These are phyloP conservation scores for Pseudomonodictys pantanalensis DNA, from an alignment of 495 filamentous ascomycete species.

Conservation along the genomic window DNA sequence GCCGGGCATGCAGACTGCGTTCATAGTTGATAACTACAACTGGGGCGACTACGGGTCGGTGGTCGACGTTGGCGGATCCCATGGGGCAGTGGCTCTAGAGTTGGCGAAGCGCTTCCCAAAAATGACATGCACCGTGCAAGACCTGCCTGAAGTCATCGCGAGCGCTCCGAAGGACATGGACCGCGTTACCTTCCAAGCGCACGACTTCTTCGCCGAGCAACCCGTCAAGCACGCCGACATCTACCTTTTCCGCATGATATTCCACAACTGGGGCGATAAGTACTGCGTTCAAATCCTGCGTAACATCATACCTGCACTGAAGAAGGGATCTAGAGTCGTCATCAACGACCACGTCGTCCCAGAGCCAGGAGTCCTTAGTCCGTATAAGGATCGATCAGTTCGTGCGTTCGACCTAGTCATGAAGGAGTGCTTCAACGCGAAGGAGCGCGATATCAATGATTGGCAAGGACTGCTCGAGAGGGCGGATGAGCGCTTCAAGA, in stretches of 20 bases:
- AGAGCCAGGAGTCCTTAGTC: no score
- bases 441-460: no score
- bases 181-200: background rate
- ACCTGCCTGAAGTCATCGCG: background rate
- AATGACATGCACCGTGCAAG: background rate
- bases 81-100: background rate
- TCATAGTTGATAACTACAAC: no score
- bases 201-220: constrained; percentile 11
- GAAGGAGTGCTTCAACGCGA: no score
- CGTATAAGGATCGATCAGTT: no score
- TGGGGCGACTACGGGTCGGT: no score
- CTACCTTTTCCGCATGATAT: constrained; percentile 5
- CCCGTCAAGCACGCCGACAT: constrained; percentile 4
- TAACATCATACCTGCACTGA: background rate
- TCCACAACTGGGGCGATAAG: constrained; percentile 9
- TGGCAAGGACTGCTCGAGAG: no score
- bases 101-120: background rate
- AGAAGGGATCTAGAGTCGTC: background rate
- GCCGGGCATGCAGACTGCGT: no score
- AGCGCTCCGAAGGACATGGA: background rate
- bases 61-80: background rate
- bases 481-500: no score
- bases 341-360: no score
- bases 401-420: no score
- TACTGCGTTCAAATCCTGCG: constrained; percentile 6